A percentile compares a stretch with the other conserved stretches of the same genome.
phyloP scores from a whole-genome alignment of 139 green algal species.

The Mesostigma viride region DNA sequence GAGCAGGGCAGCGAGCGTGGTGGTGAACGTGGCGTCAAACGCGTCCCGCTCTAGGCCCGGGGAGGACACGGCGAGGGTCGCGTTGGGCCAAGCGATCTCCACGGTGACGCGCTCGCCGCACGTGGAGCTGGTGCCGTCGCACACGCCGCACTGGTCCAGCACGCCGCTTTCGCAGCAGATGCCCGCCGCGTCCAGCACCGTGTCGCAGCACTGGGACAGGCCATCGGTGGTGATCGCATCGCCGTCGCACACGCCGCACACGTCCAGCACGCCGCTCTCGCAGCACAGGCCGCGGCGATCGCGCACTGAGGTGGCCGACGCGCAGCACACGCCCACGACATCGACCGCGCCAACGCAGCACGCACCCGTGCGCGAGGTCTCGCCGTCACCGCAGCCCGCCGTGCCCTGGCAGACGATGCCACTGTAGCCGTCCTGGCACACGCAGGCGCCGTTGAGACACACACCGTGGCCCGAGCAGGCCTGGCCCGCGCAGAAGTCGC shows the following conservation, averaged over 20 bases:
- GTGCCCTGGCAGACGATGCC: background rate
- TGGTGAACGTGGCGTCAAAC: background rate
- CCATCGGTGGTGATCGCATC: background rate
- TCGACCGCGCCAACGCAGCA: conserved; percentile 12
- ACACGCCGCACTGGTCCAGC: background rate
- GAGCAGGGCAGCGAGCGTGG: background rate
- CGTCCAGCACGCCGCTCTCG: conserved; percentile 14
- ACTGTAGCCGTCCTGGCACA: background rate
- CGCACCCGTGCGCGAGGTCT: background rate
- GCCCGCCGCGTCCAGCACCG: background rate
- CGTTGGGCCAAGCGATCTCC: background rate
- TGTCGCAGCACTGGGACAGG: conserved; percentile 1
- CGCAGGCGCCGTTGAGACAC: conserved; percentile 7
- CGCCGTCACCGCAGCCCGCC: background rate
- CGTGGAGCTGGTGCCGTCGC: background rate
- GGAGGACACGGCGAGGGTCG: background rate
- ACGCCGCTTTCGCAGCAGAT: background rate
- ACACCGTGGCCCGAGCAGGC: background rate
- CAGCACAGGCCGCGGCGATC: conserved; percentile 3
- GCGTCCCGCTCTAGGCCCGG: background rate
- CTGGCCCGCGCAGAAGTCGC: conserved; percentile 13
- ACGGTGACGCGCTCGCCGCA: background rate
- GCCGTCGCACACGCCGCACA: conserved; percentile 22
- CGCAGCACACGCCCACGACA: conserved; percentile 14
- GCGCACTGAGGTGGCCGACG: background rate